Conservation (phyloP, 2,329 filamentous ascomycete genomes). For the Coleophoma crateriformis region DNA sequence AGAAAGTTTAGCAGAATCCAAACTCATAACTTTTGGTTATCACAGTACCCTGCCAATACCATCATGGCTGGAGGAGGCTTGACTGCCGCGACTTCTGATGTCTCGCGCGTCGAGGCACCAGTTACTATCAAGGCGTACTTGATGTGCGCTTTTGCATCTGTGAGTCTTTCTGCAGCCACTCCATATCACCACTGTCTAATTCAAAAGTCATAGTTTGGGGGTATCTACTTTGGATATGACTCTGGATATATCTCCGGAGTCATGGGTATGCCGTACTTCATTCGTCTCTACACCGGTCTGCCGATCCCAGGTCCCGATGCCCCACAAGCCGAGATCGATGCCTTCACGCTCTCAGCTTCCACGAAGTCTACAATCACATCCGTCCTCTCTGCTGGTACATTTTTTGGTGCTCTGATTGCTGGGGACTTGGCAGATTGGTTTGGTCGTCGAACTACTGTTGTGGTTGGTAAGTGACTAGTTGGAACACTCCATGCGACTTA, state of each 20-base stretch:
- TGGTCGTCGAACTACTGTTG: constrained; percentile 65
- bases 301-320: constrained; percentile 12
- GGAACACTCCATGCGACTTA: not conserved
- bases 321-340: constrained; percentile 4
- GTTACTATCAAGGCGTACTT: constrained; percentile 62
- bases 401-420: constrained; percentile 72
- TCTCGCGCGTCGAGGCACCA: constrained; percentile 58
- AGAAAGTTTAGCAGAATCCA: too few species aligned
- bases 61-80: not conserved
- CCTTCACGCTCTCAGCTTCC: constrained; percentile 34
- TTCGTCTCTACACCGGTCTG: constrained; percentile 16
- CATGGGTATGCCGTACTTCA: constrained; percentile 39
- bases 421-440: constrained; percentile 71
- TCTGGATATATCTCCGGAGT: constrained; percentile 67
- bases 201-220: constrained; percentile 42
- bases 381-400: constrained; percentile 73
- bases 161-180: constrained; percentile 32
- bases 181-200: too few species aligned
- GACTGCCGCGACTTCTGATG: constrained; percentile 45
- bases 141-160: constrained; percentile 62
- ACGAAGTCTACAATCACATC: constrained; percentile 63
- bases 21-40: too few species aligned
- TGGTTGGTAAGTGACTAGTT: constrained; percentile 37
- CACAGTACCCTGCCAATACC: not conserved
- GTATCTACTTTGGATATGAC: constrained; percentile 58